Base-by-base conservation (phyloP, 768 basidiomycete genomes). In the Pleurotus salmoneostramineus region DNA sequence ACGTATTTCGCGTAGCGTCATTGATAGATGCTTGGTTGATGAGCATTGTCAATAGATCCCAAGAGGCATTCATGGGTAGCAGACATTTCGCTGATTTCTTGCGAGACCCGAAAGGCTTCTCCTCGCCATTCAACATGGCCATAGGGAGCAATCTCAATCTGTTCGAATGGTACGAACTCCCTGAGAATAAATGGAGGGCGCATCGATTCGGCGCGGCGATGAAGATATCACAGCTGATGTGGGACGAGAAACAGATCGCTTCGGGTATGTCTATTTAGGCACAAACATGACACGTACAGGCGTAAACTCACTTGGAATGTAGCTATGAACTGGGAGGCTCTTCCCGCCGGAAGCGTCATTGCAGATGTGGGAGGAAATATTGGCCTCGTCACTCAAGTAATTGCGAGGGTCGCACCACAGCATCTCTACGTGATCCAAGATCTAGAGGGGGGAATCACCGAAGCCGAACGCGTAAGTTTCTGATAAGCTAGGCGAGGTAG, bases 61-160 rank as follows among this genome's bases (percentile, higher is more conserved):
- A 49, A 10, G 48, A 49, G 33, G 10, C 17, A 1, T 32, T 49
- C 27, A 34, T 49, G 60, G 14, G 62, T 61, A 44, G 54, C 34
- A 6, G 43, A 52, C 32, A 12, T 7, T 42, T 49, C 34, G 57
- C 36, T 49, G 56, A 51, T 34, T 60, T 58, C 60, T 0, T 50
- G 55, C 35, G 56, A 44, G 33, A 57, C 56, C 5, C 10, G 7
- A 6, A 56, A 51, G 40, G 42, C 58, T 21, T 58, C 43, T 10
- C 56, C 50, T 58, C 61, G 27, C 57, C 64, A 21, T 64, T 63
- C 59, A 63, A 65, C 43, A 34, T 60, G 44, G 64, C 63, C 0
- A 36, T 58, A 3, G 52, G 58, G 32, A 62, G 59, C 4, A 58
- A 61, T 44, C 37, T 43, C 7, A 58, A 56, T 3, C 34, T 62